phyloP scores from a whole-genome alignment of 2,329 filamentous ascomycete species.

The Neurospora sp. region DNA sequence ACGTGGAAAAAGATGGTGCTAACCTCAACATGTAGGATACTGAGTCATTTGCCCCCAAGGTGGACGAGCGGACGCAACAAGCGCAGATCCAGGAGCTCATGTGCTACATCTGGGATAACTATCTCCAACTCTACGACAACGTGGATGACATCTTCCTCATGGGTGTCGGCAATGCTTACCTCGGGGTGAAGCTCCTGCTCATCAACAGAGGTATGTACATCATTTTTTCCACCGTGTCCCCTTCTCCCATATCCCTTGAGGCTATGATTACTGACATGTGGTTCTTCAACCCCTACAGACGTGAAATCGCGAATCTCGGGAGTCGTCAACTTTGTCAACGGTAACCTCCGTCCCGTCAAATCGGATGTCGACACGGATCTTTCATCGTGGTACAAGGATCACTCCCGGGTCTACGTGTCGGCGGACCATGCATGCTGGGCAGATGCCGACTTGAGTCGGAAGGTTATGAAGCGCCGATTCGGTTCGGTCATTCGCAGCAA shows the following conservation, averaged over 20 bases:
- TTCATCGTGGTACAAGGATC: constrained; percentile 72
- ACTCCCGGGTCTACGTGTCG: constrained; percentile 71
- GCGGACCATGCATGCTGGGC: constrained; percentile 67
- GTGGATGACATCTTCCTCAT: constrained; percentile 71
- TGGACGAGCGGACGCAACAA: constrained; percentile 39
- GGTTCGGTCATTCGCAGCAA: constrained; percentile 46
- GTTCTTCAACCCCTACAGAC: constrained; percentile 26
- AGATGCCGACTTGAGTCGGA: constrained; percentile 48
- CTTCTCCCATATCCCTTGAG: constrained; percentile 5
- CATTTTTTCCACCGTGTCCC: neutral
- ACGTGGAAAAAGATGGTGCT: neutral
- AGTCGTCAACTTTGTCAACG: constrained; percentile 73
- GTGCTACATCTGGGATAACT: constrained; percentile 93
- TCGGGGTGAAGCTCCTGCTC: constrained; percentile 72
- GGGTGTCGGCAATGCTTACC: constrained; percentile 81
- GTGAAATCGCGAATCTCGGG: constrained; percentile 60
- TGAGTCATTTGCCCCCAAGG: constrained; percentile 35
- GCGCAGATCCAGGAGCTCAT: constrained; percentile 62
- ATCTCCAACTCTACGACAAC: constrained; percentile 64
- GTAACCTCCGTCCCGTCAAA: constrained; percentile 65
- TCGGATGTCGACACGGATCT: constrained; percentile 67
- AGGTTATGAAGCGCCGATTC: constrained; percentile 50
- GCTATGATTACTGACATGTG: neutral
- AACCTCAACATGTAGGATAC: constrained; percentile 25
- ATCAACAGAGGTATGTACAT: constrained; percentile 55